Evolutionary conservation across 2,329 filamentous ascomycete genomes (phyloP).

Genomic region (Fusarium sp.): DNA sequence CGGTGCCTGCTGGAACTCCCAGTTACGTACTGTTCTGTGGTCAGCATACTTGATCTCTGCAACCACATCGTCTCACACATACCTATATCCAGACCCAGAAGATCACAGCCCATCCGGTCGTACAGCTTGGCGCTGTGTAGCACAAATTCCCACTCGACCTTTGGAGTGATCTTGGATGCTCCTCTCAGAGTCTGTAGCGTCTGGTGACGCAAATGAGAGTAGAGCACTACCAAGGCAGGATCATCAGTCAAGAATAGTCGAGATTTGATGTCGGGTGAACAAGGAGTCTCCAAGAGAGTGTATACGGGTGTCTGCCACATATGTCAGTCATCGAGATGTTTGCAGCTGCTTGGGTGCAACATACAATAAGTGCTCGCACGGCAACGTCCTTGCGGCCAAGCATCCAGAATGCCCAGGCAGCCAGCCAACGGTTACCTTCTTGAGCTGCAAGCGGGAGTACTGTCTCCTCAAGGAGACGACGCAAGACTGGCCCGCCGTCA

Average conservation of each 20-base stretch:
- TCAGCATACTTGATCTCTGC: slow-evolving; percentile 24
- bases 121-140: slow-evolving; percentile 86
- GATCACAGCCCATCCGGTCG: slow-evolving; percentile 91
- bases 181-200: slow-evolving; percentile 85
- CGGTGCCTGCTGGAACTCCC: slow-evolving; percentile 76
- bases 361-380: slow-evolving; percentile 82
- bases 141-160: slow-evolving; percentile 88
- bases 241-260: slow-evolving; percentile 90
- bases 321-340: slow-evolving; percentile 6
- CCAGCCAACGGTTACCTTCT: slow-evolving; percentile 91
- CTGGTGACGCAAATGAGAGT: slow-evolving; percentile 84
- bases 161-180: slow-evolving; percentile 81
- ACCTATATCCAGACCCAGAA: slow-evolving; percentile 87
- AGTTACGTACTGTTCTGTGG: slow-evolving; percentile 71
- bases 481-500: slow-evolving; percentile 79
- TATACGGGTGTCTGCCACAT: slow-evolving; percentile 76
- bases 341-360: slow-evolving; percentile 45
- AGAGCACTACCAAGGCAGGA: slow-evolving; percentile 86
- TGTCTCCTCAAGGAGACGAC: slow-evolving; percentile 79
- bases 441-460: slow-evolving; percentile 80
- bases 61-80: slow-evolving; percentile 47
- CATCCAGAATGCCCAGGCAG: slow-evolving; percentile 97
- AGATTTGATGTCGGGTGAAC: slow-evolving; percentile 75
- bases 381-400: slow-evolving; percentile 84
- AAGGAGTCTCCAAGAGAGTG: slow-evolving; percentile 75